Evolutionary conservation across 179 eudicot genomes (phyloP), one percentile per base, ranked within the genome.

Genomic region (Carnegiea gigantea): DNA sequence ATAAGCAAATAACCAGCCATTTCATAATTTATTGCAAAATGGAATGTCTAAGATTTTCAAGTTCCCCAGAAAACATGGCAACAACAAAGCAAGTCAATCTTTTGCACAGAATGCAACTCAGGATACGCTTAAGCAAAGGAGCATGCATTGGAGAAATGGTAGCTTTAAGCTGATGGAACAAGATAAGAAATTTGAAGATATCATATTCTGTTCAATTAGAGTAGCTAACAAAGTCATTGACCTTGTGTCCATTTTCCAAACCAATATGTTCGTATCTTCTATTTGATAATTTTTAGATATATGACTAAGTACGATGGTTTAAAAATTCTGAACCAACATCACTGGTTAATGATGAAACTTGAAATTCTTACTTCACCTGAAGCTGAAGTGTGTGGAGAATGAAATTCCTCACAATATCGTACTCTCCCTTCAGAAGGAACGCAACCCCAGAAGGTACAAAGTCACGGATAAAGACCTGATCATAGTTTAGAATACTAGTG

Each of bases 381-480:
- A 95, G 85, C 83, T 95, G 98, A 85, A 95, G 98, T 51, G 98
- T 95, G 83, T 95, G 89, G 33, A 95, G 93, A 87, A 95, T 88
- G 85, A 95, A 95, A 86, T 90, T 95, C 79, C 92, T 86, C 21
- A 95, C 98, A 82, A 95, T 93, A 82, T 95, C 98, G 82, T 86
- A 89, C 84, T 95, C 98, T 53, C 93, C 98, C 85, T 93, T 95
- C 83, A 95, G 81, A 82, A 95, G 88, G 83, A 95, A 95, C 36
- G 97, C 98, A 51, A 93, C 86, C 59, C 92, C 98, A 70, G 98
- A 92, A 74, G 98, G 98, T 76, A 93, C 78, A 76, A 95, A 95
- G 79, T 95, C 98, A 23, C 97, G 95, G 28, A 95, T 93, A 82
- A 95, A 95, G 26, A 95, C 97, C 83, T 95, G 97, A 84, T 95